Evolutionary conservation across 2,329 filamentous ascomycete species (phyloP).

Genomic region (Nigrospora osmanthi): DNA sequence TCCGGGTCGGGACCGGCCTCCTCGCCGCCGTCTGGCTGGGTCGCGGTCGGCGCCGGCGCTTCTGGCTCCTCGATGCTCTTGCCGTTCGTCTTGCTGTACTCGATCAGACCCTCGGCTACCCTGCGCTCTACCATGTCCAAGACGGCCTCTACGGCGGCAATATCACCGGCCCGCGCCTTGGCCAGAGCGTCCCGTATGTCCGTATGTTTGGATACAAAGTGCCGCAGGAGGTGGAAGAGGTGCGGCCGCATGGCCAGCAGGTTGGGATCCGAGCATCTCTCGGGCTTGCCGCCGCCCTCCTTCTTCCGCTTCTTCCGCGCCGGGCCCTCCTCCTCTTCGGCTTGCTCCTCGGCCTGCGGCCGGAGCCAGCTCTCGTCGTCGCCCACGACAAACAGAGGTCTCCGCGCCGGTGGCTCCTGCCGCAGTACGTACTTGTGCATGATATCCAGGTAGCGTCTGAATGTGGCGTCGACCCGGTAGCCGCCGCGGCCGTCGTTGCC

Average conservation of each 20-base stretch:
- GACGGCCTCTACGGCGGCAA: constrained; percentile 70
- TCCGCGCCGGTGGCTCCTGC: constrained; percentile 54
- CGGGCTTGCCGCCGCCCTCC: constrained; percentile 38
- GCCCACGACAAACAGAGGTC: constrained; percentile 65
- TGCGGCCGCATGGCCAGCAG: constrained; percentile 80
- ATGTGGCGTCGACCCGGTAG: constrained; percentile 80
- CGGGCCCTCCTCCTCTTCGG: constrained; percentile 29
- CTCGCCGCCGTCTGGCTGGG: constrained; percentile 15
- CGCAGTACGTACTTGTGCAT: constrained; percentile 71
- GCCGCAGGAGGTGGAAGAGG: constrained; percentile 82
- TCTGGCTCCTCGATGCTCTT: constrained; percentile 34
- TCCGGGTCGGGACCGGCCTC: constrained; percentile 33
- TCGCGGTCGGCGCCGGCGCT: constrained; percentile 9
- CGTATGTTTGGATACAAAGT: constrained; percentile 72
- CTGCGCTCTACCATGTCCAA: constrained; percentile 67
- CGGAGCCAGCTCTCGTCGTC: constrained; percentile 40
- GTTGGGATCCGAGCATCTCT: constrained; percentile 45
- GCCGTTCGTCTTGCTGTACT: constrained; percentile 50
- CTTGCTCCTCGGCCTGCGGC: constrained; percentile 18
- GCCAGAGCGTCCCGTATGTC: constrained; percentile 82
- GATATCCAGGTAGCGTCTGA: constrained; percentile 85
- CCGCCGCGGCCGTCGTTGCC: constrained; percentile 72
- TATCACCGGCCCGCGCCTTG: constrained; percentile 57
- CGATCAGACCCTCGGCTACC: constrained; percentile 64
- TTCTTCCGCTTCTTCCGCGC: constrained; percentile 28